Evolutionary conservation across 2,329 filamentous ascomycete genomes (phyloP).

Genomic region (Coccinonectria pachysandricola): DNA sequence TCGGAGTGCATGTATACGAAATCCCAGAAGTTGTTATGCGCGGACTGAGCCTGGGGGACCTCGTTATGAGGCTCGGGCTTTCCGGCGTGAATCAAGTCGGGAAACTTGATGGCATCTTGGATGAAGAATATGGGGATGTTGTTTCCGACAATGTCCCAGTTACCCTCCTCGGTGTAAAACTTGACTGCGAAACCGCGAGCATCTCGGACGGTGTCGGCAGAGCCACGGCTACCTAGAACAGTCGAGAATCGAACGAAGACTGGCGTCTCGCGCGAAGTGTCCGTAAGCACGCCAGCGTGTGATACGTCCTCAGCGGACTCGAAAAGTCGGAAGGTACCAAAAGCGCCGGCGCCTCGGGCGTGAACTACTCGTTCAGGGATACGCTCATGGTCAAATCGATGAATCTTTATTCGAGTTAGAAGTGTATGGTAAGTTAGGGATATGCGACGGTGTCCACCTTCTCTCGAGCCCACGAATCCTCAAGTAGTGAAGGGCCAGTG

Average conservation of each 20-base stretch:
- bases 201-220: conserved; percentile 74
- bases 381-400: conserved; percentile 58
- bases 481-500: conserved; percentile 57
- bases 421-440: too few species aligned
- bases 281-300: conserved; percentile 49
- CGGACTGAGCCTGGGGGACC: conserved; percentile 59
- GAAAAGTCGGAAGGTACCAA: conserved; percentile 59
- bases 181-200: conserved; percentile 65
- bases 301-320: conserved; percentile 58
- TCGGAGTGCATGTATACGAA: conserved; percentile 55
- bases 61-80: conserved; percentile 65
- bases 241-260: conserved; percentile 58
- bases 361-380: conserved; percentile 59
- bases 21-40: conserved; percentile 72
- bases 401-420: conserved; percentile 52
- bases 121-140: conserved; percentile 70
- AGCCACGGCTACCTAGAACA: conserved; percentile 63
- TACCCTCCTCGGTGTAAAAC: conserved; percentile 63
- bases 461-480: conserved; percentile 63
- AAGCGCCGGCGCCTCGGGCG: conserved; percentile 58
- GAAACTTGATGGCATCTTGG: conserved; percentile 65
- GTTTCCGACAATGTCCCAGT: conserved; percentile 66
- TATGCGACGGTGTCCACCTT: too few species aligned
- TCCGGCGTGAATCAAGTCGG: conserved; percentile 50
- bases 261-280: conserved; percentile 40